Evolutionary conservation across 1,139 yeast species (phyloP).

Genomic region (Geotrichum australiense): DNA sequence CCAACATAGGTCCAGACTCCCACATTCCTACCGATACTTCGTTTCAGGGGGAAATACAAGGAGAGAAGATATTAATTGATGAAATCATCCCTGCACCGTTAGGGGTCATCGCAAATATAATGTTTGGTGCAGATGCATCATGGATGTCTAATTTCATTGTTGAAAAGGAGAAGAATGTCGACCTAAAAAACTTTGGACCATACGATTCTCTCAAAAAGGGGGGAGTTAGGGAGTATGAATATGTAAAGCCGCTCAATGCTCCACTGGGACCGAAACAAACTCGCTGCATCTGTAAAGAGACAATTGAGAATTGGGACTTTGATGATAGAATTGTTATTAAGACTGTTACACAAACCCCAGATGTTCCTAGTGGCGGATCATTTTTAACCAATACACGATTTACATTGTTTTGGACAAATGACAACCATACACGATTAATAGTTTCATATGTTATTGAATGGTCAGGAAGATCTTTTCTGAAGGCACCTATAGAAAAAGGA

Average conservation of each 20-base stretch:
- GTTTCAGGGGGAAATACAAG: slow-evolving; percentile 46
- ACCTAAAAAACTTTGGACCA: slow-evolving; percentile 53
- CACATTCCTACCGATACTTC: slow-evolving; percentile 49
- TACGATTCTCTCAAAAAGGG: slow-evolving; percentile 36
- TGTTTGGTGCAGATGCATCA: slow-evolving; percentile 71
- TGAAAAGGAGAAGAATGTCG: slow-evolving; percentile 64
- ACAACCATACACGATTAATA: slow-evolving; percentile 59
- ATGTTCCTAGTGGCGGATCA: slow-evolving; percentile 88
- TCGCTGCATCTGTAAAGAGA: slow-evolving; percentile 72
- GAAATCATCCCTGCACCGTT: slow-evolving; percentile 67
- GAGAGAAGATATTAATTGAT: slow-evolving; percentile 57
- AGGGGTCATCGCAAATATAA: slow-evolving; percentile 62
- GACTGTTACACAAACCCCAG: slow-evolving; percentile 76
- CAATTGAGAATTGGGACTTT: slow-evolving; percentile 55
- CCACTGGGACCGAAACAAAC: slow-evolving; percentile 96
- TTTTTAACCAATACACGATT: slow-evolving; percentile 65
- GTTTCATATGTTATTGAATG: slow-evolving; percentile 68
- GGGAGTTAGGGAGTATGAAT: slow-evolving; percentile 53
- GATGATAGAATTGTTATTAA: slow-evolving; percentile 51
- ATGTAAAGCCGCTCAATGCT: slow-evolving; percentile 71
- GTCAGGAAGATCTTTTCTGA: slow-evolving; percentile 89
- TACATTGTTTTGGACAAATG: slow-evolving; percentile 68
- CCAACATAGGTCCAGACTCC: slow-evolving; percentile 46
- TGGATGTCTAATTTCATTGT: slow-evolving; percentile 48
- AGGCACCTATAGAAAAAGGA: slow-evolving; percentile 87